These are phyloP conservation scores for Oenanthe sinensis DNA, from an alignment of 129 eudicot species.

Conservation along the genomic window DNA sequence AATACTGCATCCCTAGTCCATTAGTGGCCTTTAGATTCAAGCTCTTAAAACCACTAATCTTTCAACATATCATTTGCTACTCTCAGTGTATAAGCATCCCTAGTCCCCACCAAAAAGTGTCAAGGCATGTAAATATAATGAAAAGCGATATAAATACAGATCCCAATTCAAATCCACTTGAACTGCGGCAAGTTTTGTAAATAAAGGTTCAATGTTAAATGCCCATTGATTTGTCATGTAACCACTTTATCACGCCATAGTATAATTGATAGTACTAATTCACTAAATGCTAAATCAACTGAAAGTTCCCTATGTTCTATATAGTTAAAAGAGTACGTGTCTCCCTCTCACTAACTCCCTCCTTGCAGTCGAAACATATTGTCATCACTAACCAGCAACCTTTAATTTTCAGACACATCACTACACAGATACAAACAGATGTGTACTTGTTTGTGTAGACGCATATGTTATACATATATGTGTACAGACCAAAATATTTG, in stretches of 20 bases:
- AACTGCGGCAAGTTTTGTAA: neutral
- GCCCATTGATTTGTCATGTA: neutral
- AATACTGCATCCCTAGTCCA: neutral
- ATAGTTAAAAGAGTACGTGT: neutral
- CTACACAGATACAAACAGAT: neutral
- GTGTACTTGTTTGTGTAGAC: neutral
- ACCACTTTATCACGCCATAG: too few relatives aligned
- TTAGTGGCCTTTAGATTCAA: neutral
- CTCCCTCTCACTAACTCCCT: neutral
- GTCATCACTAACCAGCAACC: neutral
- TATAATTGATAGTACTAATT: neutral
- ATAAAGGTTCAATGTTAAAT: neutral
- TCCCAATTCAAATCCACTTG: neutral
- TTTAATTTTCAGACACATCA: neutral
- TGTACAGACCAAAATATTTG: neutral
- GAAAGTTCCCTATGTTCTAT: neutral
- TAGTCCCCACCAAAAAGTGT: conserved; percentile 2
- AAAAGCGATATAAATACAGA: neutral
- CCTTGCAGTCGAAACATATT: neutral
- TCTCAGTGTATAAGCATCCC: neutral
- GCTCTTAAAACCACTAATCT: neutral
- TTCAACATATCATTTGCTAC: neutral
- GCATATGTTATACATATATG: neutral
- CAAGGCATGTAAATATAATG: neutral
- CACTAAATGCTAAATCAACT: neutral